Conservation (phyloP, 805 yeast species). For the Hanseniaspora meyeri region DNA sequence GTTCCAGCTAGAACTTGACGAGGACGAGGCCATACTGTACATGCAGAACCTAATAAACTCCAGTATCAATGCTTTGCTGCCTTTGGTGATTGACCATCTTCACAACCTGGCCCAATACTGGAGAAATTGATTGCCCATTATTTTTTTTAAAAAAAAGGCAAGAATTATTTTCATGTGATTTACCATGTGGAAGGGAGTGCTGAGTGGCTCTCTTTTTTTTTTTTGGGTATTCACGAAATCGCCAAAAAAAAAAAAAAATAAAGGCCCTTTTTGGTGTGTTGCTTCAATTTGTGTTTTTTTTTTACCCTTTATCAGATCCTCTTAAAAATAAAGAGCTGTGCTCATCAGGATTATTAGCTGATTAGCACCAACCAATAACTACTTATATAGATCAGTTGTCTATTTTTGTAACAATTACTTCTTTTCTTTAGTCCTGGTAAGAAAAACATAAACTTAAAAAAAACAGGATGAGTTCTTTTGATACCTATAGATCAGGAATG, state of each 20-base stretch:
- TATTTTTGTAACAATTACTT: neutral
- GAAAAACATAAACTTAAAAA: no score
- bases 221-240: no score
- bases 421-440: neutral
- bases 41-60: conserved; percentile 90
- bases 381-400: no score
- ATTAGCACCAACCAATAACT: no score
- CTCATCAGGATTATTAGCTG: no score
- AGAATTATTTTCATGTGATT: neutral
- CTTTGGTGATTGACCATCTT: conserved; percentile 86
- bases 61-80: conserved; percentile 84
- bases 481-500: neutral
- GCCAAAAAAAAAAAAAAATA: no score
- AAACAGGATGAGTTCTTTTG: neutral
- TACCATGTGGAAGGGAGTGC: no score
- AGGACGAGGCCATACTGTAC: conserved; percentile 89
- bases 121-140: conserved; percentile 48
- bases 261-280: no score
- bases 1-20: conserved; percentile 84
- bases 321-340: no score
- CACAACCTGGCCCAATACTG: conserved; percentile 96
- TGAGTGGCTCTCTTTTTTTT: neutral
- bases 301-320: no score
- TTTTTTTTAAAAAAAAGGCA: neutral
- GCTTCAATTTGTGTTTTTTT: no score